Base-by-base conservation (phyloP, 2,329 filamentous ascomycete species). In the Fusarium robinianum region DNA sequence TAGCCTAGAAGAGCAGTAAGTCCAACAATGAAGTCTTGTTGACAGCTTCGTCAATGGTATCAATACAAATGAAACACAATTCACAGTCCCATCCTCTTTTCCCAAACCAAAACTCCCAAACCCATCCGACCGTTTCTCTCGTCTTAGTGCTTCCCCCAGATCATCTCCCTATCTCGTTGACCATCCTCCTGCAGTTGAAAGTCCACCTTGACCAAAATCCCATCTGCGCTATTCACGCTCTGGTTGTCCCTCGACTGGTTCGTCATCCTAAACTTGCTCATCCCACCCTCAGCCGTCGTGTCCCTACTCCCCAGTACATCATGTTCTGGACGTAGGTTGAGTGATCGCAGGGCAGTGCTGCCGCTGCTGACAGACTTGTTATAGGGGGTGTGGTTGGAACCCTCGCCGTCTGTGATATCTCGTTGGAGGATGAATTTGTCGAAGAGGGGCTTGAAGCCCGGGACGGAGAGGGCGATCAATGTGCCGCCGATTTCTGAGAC, bases 401-500 rank as follows among this genome's bases (percentile, higher is more conserved):
- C 52, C 10, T 36, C 33, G 18, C 57, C 51, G 4, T 45, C 31
- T 16, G 55, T 47, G 5, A 44, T 33, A 17, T 59, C 63, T 46
- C 55, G 60, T 17, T 57, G 46, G 34, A 66, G 47, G 17, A 70
- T 41, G 32, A 62, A 55, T 44, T 53, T 61, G 53, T 71, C 72
- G 27, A 73, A 69, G 3, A 78, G 55, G 0, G 75, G 75, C 40
- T 78, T 77, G 32, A 76, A 60, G 3, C 73, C 75, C 0, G 76
- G 76, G 0, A 78, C 65, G 0, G 76, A 79, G 2, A 79, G 67
- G 2, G 76, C 74, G 25, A 78, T 71, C 16, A 79, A 55, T 0
- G 76, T 79, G 2, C 69, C 67, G 4, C 74, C 75, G 14, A 79
- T 73, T 26, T 79, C 76, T 2, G 75, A 69, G 3, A 72, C 72